A percentile compares a stretch with the other conserved stretches of the same genome.
phyloP scores from a whole-genome alignment of 2,329 filamentous ascomycete genomes.

The Epicoccum sorghinum region DNA sequence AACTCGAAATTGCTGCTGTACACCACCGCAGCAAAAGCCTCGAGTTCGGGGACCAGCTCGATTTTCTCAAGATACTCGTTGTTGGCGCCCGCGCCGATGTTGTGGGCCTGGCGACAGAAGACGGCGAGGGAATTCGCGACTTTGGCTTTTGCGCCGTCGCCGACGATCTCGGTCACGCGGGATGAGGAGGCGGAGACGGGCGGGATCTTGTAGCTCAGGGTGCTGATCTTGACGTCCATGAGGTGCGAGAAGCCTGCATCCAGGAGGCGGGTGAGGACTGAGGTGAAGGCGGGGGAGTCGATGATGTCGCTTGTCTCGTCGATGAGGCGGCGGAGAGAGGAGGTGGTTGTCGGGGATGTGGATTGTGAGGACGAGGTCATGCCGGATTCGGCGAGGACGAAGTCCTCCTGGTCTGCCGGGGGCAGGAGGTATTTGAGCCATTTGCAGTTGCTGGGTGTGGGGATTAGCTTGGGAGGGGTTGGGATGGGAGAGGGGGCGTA shows the following conservation, averaged over 20 bases:
- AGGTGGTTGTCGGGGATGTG: slow-evolving; percentile 50
- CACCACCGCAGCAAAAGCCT: slow-evolving; percentile 84
- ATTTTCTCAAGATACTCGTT: slow-evolving; percentile 67
- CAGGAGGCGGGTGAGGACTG: slow-evolving; percentile 84
- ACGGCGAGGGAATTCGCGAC: slow-evolving; percentile 90
- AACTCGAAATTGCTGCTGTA: slow-evolving; percentile 80
- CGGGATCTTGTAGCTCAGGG: slow-evolving; percentile 75
- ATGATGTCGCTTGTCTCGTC: slow-evolving; percentile 96
- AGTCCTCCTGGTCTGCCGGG: slow-evolving; percentile 75
- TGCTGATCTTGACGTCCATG: slow-evolving; percentile 79
- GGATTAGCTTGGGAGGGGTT: background rate
- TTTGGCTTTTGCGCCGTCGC: slow-evolving; percentile 65
- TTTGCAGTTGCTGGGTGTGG: slow-evolving; percentile 56
- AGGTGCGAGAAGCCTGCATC: slow-evolving; percentile 86
- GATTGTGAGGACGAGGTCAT: slow-evolving; percentile 59
- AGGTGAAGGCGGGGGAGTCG: slow-evolving; percentile 88
- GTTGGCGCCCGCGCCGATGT: slow-evolving; percentile 71
- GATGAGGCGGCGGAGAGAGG: slow-evolving; percentile 78
- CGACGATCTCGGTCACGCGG: slow-evolving; percentile 60
- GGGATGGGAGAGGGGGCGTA: slow-evolving; percentile 32
- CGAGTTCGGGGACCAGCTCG: slow-evolving; percentile 76
- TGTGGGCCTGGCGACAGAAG: slow-evolving; percentile 87
- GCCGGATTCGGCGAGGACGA: slow-evolving; percentile 84
- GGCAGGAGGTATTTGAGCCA: slow-evolving; percentile 90
- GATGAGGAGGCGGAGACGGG: slow-evolving; percentile 49